phyloP scores from a whole-genome alignment of 192 early-diverging fungal species.

The Podochytrium sp. region DNA sequence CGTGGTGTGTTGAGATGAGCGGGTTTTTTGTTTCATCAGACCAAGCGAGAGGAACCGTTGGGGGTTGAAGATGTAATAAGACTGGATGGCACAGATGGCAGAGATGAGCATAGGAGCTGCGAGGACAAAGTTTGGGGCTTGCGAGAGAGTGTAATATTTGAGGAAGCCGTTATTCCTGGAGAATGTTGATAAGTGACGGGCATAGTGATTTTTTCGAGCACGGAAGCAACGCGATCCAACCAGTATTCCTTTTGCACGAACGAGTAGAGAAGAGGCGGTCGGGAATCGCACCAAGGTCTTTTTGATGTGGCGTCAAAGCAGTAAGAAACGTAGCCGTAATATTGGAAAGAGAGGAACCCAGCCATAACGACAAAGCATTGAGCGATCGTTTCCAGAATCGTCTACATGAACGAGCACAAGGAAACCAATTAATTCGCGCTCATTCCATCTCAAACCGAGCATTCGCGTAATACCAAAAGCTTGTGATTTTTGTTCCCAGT shows the following conservation, averaged over 20 bases:
- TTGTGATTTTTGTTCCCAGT: background rate
- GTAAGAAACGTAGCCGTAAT: constrained; percentile 49
- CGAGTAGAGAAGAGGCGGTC: constrained; percentile 70
- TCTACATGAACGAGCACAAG: constrained; percentile 18
- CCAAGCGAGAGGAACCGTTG: constrained; percentile 65
- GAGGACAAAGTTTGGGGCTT: constrained; percentile 91
- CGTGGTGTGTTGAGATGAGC: background rate
- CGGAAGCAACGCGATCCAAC: constrained; percentile 45
- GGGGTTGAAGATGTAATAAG: constrained; percentile 58
- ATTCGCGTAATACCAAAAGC: background rate
- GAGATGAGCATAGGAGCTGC: constrained; percentile 78
- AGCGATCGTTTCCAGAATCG: background rate
- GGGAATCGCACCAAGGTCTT: constrained; percentile 71
- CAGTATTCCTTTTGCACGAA: constrained; percentile 90
- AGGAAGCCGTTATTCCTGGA: constrained; percentile 85
- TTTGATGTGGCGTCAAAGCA: constrained; percentile 47
- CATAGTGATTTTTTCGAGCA: constrained; percentile 5
- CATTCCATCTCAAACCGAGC: background rate
- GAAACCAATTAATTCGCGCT: too few relatives aligned
- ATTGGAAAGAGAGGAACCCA: constrained; percentile 36
- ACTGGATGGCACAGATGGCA: constrained; percentile 61
- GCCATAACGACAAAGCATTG: constrained; percentile 16
- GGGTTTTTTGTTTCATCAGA: constrained; percentile 31
- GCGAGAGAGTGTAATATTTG: constrained; percentile 76
- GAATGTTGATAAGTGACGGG: background rate